A percentile compares a stretch with the other conserved stretches of the same genome.
Conservation (phyloP, 106 monocot species). For the Platanthera guangdongensis region DNA sequence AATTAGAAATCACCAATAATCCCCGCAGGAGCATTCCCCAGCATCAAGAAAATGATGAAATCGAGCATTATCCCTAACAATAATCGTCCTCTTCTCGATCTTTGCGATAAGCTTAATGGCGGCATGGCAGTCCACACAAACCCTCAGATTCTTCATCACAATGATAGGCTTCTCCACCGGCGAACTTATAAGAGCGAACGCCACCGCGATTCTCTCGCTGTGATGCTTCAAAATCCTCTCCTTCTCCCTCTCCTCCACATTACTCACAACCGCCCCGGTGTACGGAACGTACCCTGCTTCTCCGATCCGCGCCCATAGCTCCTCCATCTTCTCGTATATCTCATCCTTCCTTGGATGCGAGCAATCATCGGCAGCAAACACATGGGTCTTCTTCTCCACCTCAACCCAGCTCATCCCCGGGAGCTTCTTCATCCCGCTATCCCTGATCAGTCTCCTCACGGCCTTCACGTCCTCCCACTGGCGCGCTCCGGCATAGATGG, state of each 20-base stretch:
- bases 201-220: constrained; percentile 65
- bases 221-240: constrained; percentile 46
- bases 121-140: constrained; percentile 58
- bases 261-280: constrained; percentile 20
- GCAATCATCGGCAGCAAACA: constrained; percentile 37
- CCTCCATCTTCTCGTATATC: constrained; percentile 50
- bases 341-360: constrained; percentile 36
- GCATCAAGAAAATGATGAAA: constrained; percentile 52
- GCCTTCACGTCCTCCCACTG: constrained; percentile 52
- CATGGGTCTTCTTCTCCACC: constrained; percentile 47
- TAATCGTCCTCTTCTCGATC: constrained; percentile 45
- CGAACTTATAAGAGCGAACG: constrained; percentile 45
- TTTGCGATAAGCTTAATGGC: constrained; percentile 62
- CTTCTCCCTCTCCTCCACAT: constrained; percentile 41
- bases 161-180: constrained; percentile 33
- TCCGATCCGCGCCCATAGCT: constrained; percentile 26
- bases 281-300: constrained; percentile 52
- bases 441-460: constrained; percentile 37
- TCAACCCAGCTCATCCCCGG: constrained; percentile 61
- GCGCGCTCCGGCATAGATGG: constrained; percentile 33
- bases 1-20: constrained; percentile 47
- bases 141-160: constrained; percentile 61
- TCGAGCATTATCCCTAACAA: constrained; percentile 51
- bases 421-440: constrained; percentile 36
- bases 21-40: constrained; percentile 66